phyloP scores from a whole-genome alignment of 306 rosid genomes.

The Pueraria montana region DNA sequence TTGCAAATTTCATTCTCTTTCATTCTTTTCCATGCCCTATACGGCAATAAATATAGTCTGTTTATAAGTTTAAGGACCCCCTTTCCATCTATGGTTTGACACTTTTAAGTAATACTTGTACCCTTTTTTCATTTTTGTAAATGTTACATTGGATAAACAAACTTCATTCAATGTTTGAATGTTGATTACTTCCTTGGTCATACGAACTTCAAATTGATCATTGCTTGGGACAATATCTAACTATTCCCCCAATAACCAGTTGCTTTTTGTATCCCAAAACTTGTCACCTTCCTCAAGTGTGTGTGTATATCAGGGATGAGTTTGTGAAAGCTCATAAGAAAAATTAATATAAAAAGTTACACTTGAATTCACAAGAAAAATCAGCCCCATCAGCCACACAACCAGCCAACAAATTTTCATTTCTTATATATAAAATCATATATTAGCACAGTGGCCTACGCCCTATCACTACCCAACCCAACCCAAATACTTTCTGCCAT shows the following conservation, averaged over 20 bases:
- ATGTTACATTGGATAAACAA: conserved; percentile 46
- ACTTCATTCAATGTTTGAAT: conserved; percentile 42
- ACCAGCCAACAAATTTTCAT: conserved; percentile 78
- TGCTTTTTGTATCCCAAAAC: conserved; percentile 43
- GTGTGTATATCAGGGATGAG: conserved; percentile 42
- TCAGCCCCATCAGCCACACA: conserved; percentile 75
- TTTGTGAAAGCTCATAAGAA: conserved; percentile 40
- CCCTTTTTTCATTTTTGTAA: conserved; percentile 33
- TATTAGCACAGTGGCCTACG: conserved; percentile 73
- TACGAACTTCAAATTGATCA: conserved; percentile 32
- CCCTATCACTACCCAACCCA: conserved; percentile 62
- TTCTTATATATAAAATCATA: conserved; percentile 73
- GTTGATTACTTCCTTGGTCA: conserved; percentile 20
- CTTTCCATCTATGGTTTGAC: conserved; percentile 36
- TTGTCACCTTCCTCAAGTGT: conserved; percentile 40
- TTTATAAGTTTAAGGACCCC: conserved; percentile 39
- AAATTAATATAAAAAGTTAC: conserved; percentile 54
- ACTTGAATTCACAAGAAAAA: conserved; percentile 64
- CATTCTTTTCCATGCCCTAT: conserved; percentile 43
- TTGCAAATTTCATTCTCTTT: conserved; percentile 40
- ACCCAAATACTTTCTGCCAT: conserved; percentile 47
- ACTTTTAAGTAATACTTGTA: conserved; percentile 25
- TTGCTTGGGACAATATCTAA: conserved; percentile 32
- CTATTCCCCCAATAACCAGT: conserved; percentile 34
- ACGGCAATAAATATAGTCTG: conserved; percentile 36